Evolutionary conservation across 495 filamentous ascomycete species (phyloP), one percentile per base, ranked within the genome.

Genomic region (Aspergillus heteromorphus): DNA sequence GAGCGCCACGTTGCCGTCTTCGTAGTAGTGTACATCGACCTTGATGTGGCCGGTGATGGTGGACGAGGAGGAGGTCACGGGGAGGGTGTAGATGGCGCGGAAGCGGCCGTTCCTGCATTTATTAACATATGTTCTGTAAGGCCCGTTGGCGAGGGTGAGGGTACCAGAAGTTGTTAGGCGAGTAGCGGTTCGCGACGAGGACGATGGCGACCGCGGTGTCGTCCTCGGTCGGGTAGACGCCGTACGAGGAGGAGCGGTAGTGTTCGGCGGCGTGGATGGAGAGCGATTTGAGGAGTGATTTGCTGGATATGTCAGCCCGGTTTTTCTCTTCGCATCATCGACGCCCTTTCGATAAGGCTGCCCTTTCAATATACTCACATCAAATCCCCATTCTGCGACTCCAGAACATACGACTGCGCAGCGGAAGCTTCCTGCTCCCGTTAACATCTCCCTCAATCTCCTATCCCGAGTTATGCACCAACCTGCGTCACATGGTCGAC

Each of bases 1-100:
- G 40, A 99, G 79, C 2, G 93, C 83, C 41, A 99, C 95, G 64
- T 99, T 99, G 38, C 95, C 95, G 71, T 99, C 95, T 73, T 99
- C 95, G 78, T 97, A 99, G 81, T 99, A 99, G 79, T 99, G 95
- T 42, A 99, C 92, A 69, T 79, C 65, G 66, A 81, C 49, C 73
- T 83, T 59, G 71, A 76, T 63, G 49, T 73, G 74, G 64, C 73
- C 73, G 19, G 70, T 71, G 20, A 76, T 53, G 49, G 70, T 65
- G 30, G 73, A 63, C n/a, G 72, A 66, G 6, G 83, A 72, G 10
- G 87, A 72, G 10, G 87, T 75, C 72, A 87, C 87, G 67, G 86
- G 81, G 40, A 75, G 47, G 60, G 69, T 64, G 75, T 97, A 97
- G 47, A 85, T 79, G 38, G 89, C 89, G 55, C 95, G 90, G 87